Percentiles rank a stretch among this genome's conserved stretches.
phyloP scores from a whole-genome alignment of 805 yeast species.

The Candida palmyrensis region DNA sequence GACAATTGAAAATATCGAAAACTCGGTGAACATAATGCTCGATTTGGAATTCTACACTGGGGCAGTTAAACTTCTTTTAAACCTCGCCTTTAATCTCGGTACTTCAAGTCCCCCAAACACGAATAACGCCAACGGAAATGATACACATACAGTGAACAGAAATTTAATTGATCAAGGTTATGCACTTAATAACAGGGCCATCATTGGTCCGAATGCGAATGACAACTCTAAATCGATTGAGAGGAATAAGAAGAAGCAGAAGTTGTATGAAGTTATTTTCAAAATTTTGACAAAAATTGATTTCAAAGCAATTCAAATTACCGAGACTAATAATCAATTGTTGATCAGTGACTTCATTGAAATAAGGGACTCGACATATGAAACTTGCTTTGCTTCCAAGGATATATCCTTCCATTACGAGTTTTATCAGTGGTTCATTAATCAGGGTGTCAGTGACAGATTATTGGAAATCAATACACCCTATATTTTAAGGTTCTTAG shows the following conservation, averaged over 20 bases:
- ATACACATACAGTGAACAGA: constrained; percentile 1
- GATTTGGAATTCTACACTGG: constrained; percentile 77
- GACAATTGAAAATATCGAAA: constrained; percentile 73
- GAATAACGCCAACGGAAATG: constrained; percentile 5
- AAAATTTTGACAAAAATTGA: constrained; percentile 70
- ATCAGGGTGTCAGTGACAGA: constrained; percentile 71
- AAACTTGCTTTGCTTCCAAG: constrained; percentile 62
- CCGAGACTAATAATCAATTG: constrained; percentile 31
- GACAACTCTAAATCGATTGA: constrained; percentile 9
- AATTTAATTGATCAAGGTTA: neutral
- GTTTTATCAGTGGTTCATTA: constrained; percentile 87
- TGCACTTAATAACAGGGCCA: too few relatives aligned
- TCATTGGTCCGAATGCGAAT: constrained; percentile 1
- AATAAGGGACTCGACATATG: constrained; percentile 68
- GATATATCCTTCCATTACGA: constrained; percentile 90
- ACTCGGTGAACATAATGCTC: constrained; percentile 73
- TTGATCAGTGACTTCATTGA: constrained; percentile 48
- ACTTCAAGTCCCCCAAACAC: constrained; percentile 10
- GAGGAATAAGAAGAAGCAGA: constrained; percentile 22
- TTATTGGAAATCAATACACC: constrained; percentile 78
- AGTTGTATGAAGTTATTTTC: constrained; percentile 70
- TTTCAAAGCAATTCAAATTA: constrained; percentile 46
- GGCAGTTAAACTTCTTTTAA: constrained; percentile 76
- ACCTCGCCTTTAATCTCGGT: constrained; percentile 64
- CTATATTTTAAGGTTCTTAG: constrained; percentile 70